Evolutionary conservation across 257 asterid genomes (phyloP).

Genomic region (Nicotiana undulata): DNA sequence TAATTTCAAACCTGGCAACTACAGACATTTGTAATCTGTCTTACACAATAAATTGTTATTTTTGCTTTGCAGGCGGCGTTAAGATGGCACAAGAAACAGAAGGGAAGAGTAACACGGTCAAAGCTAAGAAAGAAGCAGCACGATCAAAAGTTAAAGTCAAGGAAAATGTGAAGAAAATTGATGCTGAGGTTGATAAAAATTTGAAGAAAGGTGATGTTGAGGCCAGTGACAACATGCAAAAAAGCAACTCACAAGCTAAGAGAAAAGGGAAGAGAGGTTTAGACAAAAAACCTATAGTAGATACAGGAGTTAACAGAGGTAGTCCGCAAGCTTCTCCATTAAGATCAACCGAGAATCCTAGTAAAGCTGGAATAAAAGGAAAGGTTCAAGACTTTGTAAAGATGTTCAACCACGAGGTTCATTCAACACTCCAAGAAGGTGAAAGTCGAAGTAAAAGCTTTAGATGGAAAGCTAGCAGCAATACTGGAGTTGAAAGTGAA

Average conservation of each 20-base stretch:
- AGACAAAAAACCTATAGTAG: slow-evolving; percentile 13
- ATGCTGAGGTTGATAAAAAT: slow-evolving; percentile 3
- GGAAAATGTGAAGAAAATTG: slow-evolving; percentile 33
- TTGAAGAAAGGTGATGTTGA: slow-evolving; percentile 29
- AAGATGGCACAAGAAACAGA: slow-evolving; percentile 9
- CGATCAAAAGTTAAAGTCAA: slow-evolving; percentile 5
- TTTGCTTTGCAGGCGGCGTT: slow-evolving; percentile 22
- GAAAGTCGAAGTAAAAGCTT: slow-evolving; percentile 28
- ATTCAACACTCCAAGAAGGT: slow-evolving; percentile 26
- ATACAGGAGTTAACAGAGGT: slow-evolving; percentile 14
- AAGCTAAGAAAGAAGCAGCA: slow-evolving; percentile 16
- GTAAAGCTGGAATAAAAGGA: slow-evolving; percentile 39
- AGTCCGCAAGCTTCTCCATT: slow-evolving; percentile 13
- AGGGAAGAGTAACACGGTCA: slow-evolving; percentile 21
- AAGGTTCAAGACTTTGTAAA: slow-evolving; percentile 75
- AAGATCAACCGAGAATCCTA: slow-evolving; percentile 18
- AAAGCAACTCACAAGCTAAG: neutral
- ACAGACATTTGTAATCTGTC: neutral
- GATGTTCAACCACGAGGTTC: slow-evolving; percentile 53
- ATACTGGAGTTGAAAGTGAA: slow-evolving; percentile 28
- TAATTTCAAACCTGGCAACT: neutral
- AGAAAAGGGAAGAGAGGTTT: slow-evolving; percentile 4
- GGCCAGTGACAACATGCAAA: neutral
- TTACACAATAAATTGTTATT: neutral
- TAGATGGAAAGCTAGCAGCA: slow-evolving; percentile 30